Evolutionary conservation across 164 flowering plant genomes (phyloP).

Genomic region (Vitis amurensis): DNA sequence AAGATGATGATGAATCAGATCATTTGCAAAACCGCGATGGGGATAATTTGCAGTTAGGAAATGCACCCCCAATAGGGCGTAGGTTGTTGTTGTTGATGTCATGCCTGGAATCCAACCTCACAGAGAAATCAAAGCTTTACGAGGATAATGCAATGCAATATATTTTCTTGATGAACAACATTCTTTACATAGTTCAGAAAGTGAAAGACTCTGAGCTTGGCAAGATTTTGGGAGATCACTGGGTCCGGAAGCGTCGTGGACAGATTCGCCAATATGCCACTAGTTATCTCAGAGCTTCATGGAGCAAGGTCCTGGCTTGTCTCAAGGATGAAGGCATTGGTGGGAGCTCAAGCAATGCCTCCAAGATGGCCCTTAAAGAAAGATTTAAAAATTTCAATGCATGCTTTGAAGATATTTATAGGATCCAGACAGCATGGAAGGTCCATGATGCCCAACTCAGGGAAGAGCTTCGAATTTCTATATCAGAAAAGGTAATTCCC

Average conservation of each 20-base stretch:
- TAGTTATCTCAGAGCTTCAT: conserved; percentile 76
- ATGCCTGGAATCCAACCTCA: conserved; percentile 65
- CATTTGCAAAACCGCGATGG: conserved; percentile 18
- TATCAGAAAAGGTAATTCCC: conserved; percentile 75
- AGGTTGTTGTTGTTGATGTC: conserved; percentile 46
- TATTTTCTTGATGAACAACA: conserved; percentile 83
- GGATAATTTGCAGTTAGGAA: conserved; percentile 24
- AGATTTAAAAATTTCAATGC: conserved; percentile 80
- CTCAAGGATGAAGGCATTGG: conserved; percentile 85
- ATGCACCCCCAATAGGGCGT: conserved; percentile 40
- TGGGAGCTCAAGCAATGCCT: conserved; percentile 63
- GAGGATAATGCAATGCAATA: conserved; percentile 71
- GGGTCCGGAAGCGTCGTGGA: conserved; percentile 78
- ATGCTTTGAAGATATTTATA: conserved; percentile 74
- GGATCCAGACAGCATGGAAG: conserved; percentile 80
- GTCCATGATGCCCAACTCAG: conserved; percentile 79
- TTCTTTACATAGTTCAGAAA: conserved; percentile 76
- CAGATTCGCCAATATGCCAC: conserved; percentile 70
- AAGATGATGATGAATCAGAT: conserved; percentile 15
- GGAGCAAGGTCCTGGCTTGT: conserved; percentile 71
- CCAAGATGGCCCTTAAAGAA: conserved; percentile 69
- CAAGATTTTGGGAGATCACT: conserved; percentile 66
- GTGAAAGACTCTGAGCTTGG: conserved; percentile 85
- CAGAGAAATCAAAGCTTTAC: conserved; percentile 74
- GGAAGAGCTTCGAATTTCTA: conserved; percentile 73